phyloP scores from a whole-genome alignment of 768 basidiomycete genomes.

The Termitomyces sp. region DNA sequence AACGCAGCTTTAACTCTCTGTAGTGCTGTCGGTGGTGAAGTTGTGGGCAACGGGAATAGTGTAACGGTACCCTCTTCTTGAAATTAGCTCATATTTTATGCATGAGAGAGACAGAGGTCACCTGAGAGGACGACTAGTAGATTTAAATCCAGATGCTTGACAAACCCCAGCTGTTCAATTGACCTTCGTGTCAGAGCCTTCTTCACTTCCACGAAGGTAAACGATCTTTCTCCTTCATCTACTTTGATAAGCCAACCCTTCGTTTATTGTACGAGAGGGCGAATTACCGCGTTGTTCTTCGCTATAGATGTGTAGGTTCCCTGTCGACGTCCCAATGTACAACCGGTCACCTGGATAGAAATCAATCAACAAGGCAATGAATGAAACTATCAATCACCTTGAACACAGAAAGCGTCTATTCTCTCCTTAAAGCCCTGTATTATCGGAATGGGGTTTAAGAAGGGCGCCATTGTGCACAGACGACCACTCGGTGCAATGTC shows the following conservation, averaged over 20 bases:
- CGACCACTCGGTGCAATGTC: neutral
- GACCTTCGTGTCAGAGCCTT: constrained; percentile 59
- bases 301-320: constrained; percentile 51
- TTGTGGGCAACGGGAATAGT: constrained; percentile 69
- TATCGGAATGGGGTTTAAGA: constrained; percentile 22
- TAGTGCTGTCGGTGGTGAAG: constrained; percentile 68
- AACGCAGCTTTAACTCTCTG: constrained; percentile 76
- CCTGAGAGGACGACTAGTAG: constrained; percentile 84
- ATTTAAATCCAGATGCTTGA: constrained; percentile 83
- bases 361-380: neutral
- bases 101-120: constrained; percentile 21
- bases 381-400: constrained; percentile 25
- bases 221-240: constrained; percentile 26
- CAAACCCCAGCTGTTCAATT: constrained; percentile 84
- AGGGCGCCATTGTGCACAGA: constrained; percentile 25
- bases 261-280: neutral
- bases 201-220: constrained; percentile 58
- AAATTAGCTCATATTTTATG: neutral
- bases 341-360: constrained; percentile 46
- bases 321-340: constrained; percentile 58
- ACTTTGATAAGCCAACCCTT: neutral
- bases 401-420: constrained; percentile 36
- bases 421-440: constrained; percentile 40
- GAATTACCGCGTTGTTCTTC: constrained; percentile 33
- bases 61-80: constrained; percentile 64